Percentiles rank a stretch among this genome's conserved stretches.
phyloP scores from a whole-genome alignment of 2,329 filamentous ascomycete species.

The Claviceps spartinae region DNA sequence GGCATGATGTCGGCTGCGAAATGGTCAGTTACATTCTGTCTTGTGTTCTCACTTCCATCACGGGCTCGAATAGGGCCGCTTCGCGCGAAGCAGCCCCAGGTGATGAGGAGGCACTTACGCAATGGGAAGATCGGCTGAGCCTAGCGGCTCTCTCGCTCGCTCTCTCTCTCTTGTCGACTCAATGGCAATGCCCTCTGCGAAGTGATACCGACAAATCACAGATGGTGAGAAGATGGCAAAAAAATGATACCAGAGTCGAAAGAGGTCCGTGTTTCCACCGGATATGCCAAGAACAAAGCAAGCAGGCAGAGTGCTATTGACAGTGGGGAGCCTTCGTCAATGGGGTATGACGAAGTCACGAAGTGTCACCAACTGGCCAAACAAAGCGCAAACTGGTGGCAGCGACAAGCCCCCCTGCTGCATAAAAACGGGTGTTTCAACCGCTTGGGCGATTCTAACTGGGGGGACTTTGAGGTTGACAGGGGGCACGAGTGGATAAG shows the following conservation, averaged over 20 bases:
- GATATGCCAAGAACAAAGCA: neutral
- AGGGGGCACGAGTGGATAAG: neutral
- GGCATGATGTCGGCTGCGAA: conserved; percentile 35
- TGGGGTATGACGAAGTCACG: neutral
- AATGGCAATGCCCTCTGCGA: neutral
- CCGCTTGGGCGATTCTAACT: neutral
- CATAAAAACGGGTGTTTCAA: neutral
- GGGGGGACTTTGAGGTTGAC: neutral
- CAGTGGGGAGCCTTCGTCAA: neutral
- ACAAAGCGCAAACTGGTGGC: conserved; percentile 1
- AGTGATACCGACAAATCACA: neutral
- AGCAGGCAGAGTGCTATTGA: neutral
- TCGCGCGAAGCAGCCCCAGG: too few relatives aligned
- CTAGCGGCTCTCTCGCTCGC: neutral
- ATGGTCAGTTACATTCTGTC: conserved; percentile 5
- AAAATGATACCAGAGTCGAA: neutral
- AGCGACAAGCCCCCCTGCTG: neutral
- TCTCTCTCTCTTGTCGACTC: neutral
- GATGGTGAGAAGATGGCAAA: neutral
- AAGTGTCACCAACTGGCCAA: conserved; percentile 1
- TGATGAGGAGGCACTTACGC: neutral
- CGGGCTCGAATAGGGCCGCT: too few relatives aligned
- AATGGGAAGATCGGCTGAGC: neutral
- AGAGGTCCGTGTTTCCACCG: neutral
- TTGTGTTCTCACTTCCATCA: neutral